These are phyloP conservation scores for Chrysanthemum makinoi DNA, from an alignment of 129 eudicot genomes.

Conservation along the genomic window DNA sequence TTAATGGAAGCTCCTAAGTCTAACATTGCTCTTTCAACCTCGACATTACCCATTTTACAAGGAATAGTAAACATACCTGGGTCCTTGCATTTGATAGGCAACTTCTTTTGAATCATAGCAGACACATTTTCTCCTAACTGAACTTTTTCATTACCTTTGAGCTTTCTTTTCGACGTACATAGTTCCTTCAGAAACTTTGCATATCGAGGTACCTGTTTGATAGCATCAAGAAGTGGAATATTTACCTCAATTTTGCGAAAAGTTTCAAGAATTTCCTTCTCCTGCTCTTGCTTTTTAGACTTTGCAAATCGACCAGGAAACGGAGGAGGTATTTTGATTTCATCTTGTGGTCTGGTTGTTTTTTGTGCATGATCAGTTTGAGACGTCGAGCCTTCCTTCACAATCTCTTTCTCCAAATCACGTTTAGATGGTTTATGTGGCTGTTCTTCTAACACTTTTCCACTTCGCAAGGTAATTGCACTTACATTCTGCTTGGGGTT, in stretches of 20 bases:
- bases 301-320: background rate
- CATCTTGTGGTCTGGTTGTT: background rate
- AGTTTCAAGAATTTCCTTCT: background rate
- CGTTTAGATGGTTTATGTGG: too few species aligned
- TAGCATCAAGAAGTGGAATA: slow-evolving; percentile 18
- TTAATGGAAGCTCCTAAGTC: slow-evolving; percentile 15
- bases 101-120: background rate
- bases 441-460: too few species aligned
- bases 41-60: background rate
- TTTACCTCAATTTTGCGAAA: slow-evolving; percentile 5
- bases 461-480: too few species aligned
- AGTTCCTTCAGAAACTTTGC: slow-evolving; percentile 13
- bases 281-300: background rate
- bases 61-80: slow-evolving; percentile 18
- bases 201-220: slow-evolving; percentile 3
- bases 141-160: slow-evolving; percentile 5
- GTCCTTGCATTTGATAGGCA: slow-evolving; percentile 6
- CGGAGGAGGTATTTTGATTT: background rate
- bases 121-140: background rate
- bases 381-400: too few species aligned
- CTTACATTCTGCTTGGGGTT: background rate
- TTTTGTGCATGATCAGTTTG: too few species aligned
- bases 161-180: slow-evolving; percentile 7
- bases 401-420: too few species aligned
- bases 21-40: background rate